Conservation (phyloP, 1,284 basidiomycete genomes). For the Austropuccinia psidii region DNA sequence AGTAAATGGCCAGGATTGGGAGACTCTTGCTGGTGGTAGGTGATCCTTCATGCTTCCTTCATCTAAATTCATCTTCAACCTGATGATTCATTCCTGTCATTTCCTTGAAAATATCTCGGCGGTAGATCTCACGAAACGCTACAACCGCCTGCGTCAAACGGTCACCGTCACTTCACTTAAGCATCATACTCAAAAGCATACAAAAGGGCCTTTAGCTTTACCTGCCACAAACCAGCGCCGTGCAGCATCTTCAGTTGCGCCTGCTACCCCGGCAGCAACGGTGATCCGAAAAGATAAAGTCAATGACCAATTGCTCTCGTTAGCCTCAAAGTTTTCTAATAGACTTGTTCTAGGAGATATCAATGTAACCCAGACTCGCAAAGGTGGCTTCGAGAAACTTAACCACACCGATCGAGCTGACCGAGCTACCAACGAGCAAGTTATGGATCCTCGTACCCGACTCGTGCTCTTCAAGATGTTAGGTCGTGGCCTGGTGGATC, state of each 20-base stretch:
- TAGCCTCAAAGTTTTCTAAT: slow-evolving; percentile 30
- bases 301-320: slow-evolving; percentile 38
- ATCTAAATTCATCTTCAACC: too few species aligned
- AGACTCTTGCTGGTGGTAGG: slow-evolving; percentile 66
- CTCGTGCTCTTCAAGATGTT: slow-evolving; percentile 90
- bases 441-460: slow-evolving; percentile 80
- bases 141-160: slow-evolving; percentile 58
- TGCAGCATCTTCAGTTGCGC: slow-evolving; percentile 35
- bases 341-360: slow-evolving; percentile 50
- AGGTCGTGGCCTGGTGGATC: slow-evolving; percentile 70
- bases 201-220: not conserved
- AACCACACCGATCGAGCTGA: slow-evolving; percentile 89
- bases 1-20: slow-evolving; percentile 73
- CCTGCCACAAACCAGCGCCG: slow-evolving; percentile 35
- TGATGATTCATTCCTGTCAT: not conserved
- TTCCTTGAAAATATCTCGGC: slow-evolving; percentile 37
- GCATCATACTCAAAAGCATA: not conserved
- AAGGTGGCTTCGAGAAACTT: slow-evolving; percentile 73
- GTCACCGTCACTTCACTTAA: slow-evolving; percentile 7
- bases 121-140: slow-evolving; percentile 91
- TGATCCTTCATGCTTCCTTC: slow-evolving; percentile 26
- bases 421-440: slow-evolving; percentile 87
- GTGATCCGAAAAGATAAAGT: slow-evolving; percentile 36
- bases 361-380: slow-evolving; percentile 75
- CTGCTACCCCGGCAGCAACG: slow-evolving; percentile 33